A percentile compares a stretch with the other conserved stretches of the same genome.
Evolutionary conservation across 2,329 filamentous ascomycete species (phyloP).

Genomic region (Lachnellula suecica): DNA sequence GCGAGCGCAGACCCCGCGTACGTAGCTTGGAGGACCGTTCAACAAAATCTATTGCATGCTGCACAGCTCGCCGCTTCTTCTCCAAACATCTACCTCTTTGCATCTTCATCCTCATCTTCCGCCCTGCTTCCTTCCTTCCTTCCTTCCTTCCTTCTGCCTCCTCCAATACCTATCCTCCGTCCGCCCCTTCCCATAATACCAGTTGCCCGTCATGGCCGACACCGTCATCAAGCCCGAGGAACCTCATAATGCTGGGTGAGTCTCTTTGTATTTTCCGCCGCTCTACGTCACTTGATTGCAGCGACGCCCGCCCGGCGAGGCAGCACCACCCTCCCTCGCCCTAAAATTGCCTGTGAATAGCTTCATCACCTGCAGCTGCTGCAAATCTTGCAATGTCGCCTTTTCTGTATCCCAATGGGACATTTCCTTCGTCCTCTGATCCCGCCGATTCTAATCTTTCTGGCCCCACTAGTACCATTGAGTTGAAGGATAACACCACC

Average conservation of each 20-base stretch:
- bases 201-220: slow-evolving; percentile 43
- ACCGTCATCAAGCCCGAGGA: slow-evolving; percentile 50
- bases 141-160: slow-evolving; percentile 11
- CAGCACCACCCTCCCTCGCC: slow-evolving; percentile 6
- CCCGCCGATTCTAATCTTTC: slow-evolving; percentile 36
- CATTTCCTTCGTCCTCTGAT: slow-evolving; percentile 13
- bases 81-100: background rate
- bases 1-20: background rate
- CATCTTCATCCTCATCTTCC: background rate
- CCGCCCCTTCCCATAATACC: slow-evolving; percentile 12
- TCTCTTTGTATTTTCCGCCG: slow-evolving; percentile 23
- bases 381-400: background rate
- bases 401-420: slow-evolving; percentile 20
- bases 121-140: slow-evolving; percentile 17
- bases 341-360: slow-evolving; percentile 2
- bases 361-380: slow-evolving; percentile 11
- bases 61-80: background rate
- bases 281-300: slow-evolving; percentile 27
- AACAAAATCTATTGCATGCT: background rate
- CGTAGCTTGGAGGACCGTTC: background rate
- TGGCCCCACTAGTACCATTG: slow-evolving; percentile 64
- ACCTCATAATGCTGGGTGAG: slow-evolving; percentile 50
- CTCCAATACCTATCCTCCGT: slow-evolving; percentile 7
- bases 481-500: slow-evolving; percentile 98
- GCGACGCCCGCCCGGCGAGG: slow-evolving; percentile 8